phyloP scores from a whole-genome alignment of 768 basidiomycete genomes.

The Leccinum subgranulosum region DNA sequence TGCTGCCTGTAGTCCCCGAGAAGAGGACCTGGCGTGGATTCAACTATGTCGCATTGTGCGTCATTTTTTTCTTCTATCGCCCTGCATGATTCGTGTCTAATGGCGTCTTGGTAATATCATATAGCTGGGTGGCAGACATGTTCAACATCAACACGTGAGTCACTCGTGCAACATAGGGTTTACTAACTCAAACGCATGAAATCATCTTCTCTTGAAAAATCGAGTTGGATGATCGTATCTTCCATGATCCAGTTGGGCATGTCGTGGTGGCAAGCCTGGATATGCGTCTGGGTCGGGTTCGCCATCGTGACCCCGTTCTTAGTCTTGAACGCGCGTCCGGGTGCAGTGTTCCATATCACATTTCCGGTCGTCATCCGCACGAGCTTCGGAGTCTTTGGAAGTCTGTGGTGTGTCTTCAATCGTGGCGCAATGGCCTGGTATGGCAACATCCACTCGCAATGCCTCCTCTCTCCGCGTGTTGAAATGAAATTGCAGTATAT shows the following conservation, averaged over 20 bases:
- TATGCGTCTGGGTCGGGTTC: conserved; percentile 71
- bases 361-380: conserved; percentile 74
- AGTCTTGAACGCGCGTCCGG: conserved; percentile 72
- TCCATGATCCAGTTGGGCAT: conserved; percentile 71
- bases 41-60: conserved; percentile 68
- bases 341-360: conserved; percentile 73
- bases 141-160: conserved; percentile 77
- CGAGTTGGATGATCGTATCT: conserved; percentile 73
- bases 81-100: neutral
- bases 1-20: conserved; percentile 61
- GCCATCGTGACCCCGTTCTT: conserved; percentile 65
- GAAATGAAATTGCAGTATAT: conserved; percentile 43
- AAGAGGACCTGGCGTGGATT: conserved; percentile 63
- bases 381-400: conserved; percentile 78
- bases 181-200: neutral
- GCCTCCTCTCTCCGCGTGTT: conserved; percentile 14
- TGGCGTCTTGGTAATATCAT: neutral
- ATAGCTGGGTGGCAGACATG: conserved; percentile 76
- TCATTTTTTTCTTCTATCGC: neutral
- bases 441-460: conserved; percentile 25
- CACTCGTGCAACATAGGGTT: neutral
- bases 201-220: conserved; percentile 2
- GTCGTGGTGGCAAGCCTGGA: conserved; percentile 85
- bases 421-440: conserved; percentile 72
- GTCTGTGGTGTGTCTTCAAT: conserved; percentile 77